Evolutionary conservation across 805 yeast species (phyloP).

Genomic region (Candida pseudoglaebosa): DNA sequence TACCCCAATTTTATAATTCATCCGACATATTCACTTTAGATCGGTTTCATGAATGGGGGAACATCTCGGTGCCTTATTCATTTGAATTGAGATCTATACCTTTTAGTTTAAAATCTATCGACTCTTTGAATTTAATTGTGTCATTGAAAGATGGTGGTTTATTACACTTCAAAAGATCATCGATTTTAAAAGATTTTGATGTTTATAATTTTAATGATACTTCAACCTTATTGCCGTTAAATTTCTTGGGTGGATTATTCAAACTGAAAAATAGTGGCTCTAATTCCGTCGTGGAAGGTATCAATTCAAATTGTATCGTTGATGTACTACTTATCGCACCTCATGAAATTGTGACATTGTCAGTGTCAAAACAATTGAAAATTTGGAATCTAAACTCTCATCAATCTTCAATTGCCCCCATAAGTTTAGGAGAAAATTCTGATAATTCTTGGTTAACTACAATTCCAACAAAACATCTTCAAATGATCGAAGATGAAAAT

Average conservation of each 20-base stretch:
- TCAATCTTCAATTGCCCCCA: constrained; percentile 15
- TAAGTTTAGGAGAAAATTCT: constrained; percentile 11
- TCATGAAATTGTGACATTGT: constrained; percentile 43
- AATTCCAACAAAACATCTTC: constrained; percentile 29
- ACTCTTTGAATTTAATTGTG: constrained; percentile 45
- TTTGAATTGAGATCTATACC: constrained; percentile 38
- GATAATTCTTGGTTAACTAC: constrained; percentile 22
- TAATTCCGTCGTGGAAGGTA: constrained; percentile 24
- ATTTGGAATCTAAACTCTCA: constrained; percentile 54
- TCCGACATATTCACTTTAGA: constrained; percentile 37
- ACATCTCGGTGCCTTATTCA: constrained; percentile 63
- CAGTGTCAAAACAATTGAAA: constrained; percentile 51
- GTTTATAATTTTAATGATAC: constrained; percentile 52
- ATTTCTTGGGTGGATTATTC: constrained; percentile 22
- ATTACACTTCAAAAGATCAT: constrained; percentile 44
- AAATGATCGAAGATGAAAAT: constrained; percentile 9
- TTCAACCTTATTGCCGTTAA: constrained; percentile 29
- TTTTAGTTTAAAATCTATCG: constrained; percentile 36
- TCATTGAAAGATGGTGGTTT: constrained; percentile 77
- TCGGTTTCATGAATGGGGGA: constrained; percentile 56
- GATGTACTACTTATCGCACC: constrained; percentile 34
- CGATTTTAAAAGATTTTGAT: constrained; percentile 37
- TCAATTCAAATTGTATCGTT: constrained; percentile 41
- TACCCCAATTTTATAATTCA: constrained; percentile 13
- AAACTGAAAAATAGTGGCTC: constrained; percentile 10